Evolutionary conservation across 2,329 filamentous ascomycete species (phyloP).

Genomic region (Peltaster fructicola): DNA sequence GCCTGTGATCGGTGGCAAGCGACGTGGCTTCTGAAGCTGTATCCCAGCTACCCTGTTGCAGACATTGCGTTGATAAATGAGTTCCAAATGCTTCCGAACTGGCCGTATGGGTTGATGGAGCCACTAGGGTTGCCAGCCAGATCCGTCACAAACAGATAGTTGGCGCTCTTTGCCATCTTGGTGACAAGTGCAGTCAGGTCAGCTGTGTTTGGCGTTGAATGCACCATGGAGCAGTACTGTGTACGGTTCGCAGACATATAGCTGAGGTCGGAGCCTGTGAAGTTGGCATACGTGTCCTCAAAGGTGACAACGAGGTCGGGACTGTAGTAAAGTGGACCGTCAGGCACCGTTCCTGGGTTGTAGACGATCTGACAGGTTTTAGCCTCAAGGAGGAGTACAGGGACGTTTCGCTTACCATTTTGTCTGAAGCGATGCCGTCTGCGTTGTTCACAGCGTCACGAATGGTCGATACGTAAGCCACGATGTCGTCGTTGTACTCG

Average conservation of each 20-base stretch:
- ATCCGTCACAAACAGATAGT: slow-evolving; percentile 8
- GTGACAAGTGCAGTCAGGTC: slow-evolving; percentile 6
- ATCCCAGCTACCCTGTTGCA: too few relatives aligned
- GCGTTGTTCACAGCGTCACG: slow-evolving; percentile 8
- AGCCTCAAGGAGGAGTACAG: slow-evolving; percentile 1
- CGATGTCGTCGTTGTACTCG: slow-evolving; percentile 4
- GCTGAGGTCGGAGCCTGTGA: slow-evolving; percentile 3
- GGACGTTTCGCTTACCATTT: slow-evolving; percentile 4
- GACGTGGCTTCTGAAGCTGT: too few relatives aligned
- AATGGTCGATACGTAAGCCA: slow-evolving; percentile 4
- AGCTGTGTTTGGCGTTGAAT: slow-evolving; percentile 7
- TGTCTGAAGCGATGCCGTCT: slow-evolving; percentile 5
- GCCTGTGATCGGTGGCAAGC: slow-evolving; percentile 9
- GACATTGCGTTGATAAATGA: too few relatives aligned
- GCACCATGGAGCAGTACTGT: slow-evolving; percentile 7
- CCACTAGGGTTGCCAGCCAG: too few relatives aligned
- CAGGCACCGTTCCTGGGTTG: slow-evolving; percentile 9
- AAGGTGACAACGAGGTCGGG: slow-evolving; percentile 11
- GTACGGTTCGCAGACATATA: slow-evolving; percentile 6
- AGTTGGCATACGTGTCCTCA: slow-evolving; percentile 6
- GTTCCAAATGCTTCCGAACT: too few relatives aligned
- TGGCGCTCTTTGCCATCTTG: slow-evolving; percentile 5
- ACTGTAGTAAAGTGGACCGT: slow-evolving; percentile 5
- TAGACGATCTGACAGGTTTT: slow-evolving; percentile 8
- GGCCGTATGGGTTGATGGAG: too few relatives aligned